Base-by-base conservation (phyloP, 2,329 filamentous ascomycete genomes). In the Gyromitra esculenta region DNA sequence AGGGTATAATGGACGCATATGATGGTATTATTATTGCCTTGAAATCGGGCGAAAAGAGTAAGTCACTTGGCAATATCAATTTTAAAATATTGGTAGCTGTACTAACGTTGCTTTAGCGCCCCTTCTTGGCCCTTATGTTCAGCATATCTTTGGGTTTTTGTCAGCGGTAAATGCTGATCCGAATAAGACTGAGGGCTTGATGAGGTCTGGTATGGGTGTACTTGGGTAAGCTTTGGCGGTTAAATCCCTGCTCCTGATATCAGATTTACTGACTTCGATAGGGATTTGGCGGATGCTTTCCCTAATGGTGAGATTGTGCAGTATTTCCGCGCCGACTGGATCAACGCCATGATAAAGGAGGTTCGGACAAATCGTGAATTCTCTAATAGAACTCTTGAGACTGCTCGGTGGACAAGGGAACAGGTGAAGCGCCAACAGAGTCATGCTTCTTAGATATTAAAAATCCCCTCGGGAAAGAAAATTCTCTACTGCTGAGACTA, bases 1-100 rank as follows among this genome's bases (percentile, higher is more conserved):
- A 99, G 83, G 96, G 95, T 81, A 98, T 99, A 80, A 97, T 98
- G 91, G 96, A 99, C 87, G 96, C 96, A 43, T 99, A 96, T 94
- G 94, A 94, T 81, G 96, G 96, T 80, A 96, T 97, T 80, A 94
- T 99, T 82, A 90, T 95, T 83, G 94, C 96, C 68, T 94, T 98
- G 91, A 97, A 96, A 87, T 85, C 88, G 66, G 92, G 91, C 82
- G 86, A 86, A 82, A 95, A 95, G 87, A 90, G 91, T 92, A 84
- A 84, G 89, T 85, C 18, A 2, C 5, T 62, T 7, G 2, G 11
- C 39, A 5, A n/a, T 18, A 48, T 56, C 18, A 7, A 18, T 25
- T 39, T 71, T 3, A 31, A 37, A 39, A 21, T 5, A 21, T 82
- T 41, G 81, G 83, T 68, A 82, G 85, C 62, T 15, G 37, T 79